Base-by-base conservation (phyloP, 352 stramenopile genomes). In the Globisporangium nagaii region DNA sequence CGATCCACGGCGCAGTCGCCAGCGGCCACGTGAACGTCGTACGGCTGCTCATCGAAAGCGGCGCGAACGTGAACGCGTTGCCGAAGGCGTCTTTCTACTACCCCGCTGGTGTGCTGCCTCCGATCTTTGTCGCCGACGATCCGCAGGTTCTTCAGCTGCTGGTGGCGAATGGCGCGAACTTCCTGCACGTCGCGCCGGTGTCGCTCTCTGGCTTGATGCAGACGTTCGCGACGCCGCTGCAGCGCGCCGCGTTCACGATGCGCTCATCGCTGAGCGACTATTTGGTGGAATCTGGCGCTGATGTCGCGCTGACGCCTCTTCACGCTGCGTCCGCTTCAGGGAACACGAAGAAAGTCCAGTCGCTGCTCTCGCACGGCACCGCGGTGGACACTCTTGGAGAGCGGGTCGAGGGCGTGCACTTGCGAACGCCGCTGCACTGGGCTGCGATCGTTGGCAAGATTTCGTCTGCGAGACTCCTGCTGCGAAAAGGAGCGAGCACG, bases 91-190 rank as follows among this genome's bases (percentile, higher is more conserved):
- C 78, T 9, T 89, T 88, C 24, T 92, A 88, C 62, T 78, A 85
- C 35, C 69, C 53, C 10, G 66, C 69, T 10, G 76, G 73, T 0
- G 66, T 81, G 15, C 66, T 89, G 6, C 78, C 80, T 9, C 73
- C 83, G 1, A 84, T 93, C 17, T 93, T 90, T 60, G 67, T 89
- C 46, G 77, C 80, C 2, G 80, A 90, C 45, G 74, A 90, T 34
- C 78, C 78, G 1, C 72, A 90, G 60, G 75, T 90, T 34, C 61
- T 92, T 19, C 68, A 76, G 24, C 41, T 90, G 22, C 65, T 92
- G 8, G 70, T 92, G 9, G 63, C 66, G 1, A 63, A 81, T 28
- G 74, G 76, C 4, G 81, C 79, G 2, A 92, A 92, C 36, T 82
- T 86, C 34, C 62, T 93, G 0, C 68, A 88, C 35, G 75, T 93